These are phyloP conservation scores for Fusarium sp. DNA, from an alignment of 2,329 filamentous ascomycete genomes.

Conservation along the genomic window DNA sequence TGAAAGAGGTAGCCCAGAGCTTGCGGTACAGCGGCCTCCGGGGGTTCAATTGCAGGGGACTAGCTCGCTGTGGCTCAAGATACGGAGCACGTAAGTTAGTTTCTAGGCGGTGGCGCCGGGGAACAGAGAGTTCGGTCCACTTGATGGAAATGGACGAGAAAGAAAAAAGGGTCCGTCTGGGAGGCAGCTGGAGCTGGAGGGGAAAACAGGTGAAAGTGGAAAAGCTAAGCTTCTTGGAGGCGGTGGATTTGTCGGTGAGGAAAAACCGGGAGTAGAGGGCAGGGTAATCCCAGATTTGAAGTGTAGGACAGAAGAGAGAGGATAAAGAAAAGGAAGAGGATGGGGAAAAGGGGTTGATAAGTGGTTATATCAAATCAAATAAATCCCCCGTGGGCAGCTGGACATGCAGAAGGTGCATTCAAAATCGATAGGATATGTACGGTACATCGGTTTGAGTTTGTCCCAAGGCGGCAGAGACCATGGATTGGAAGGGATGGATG, in stretches of 20 bases:
- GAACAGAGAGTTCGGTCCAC: constrained; percentile 21
- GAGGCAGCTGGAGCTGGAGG: not conserved
- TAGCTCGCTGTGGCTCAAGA: constrained; percentile 22
- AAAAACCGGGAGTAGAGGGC: constrained; percentile 20
- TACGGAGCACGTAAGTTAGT: not conserved
- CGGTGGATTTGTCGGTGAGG: constrained; percentile 40
- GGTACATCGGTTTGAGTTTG: not conserved
- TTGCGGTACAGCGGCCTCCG: constrained; percentile 34
- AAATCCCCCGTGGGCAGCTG: constrained; percentile 8
- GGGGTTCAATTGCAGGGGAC: constrained; percentile 11
- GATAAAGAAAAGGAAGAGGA: not conserved
- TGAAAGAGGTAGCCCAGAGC: constrained; percentile 27
- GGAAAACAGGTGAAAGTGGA: constrained; percentile 2
- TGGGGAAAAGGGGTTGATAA: not conserved
- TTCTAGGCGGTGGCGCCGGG: constrained; percentile 33
- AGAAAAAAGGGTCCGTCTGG: constrained; percentile 15
- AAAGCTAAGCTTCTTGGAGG: constrained; percentile 12
- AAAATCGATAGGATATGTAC: not conserved
- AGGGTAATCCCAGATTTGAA: constrained; percentile 27
- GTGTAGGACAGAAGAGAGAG: not conserved
- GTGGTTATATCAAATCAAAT: not conserved
- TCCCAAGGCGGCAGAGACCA: constrained; percentile 21
- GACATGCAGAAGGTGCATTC: not conserved
- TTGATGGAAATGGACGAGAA: not conserved
- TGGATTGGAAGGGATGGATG: constrained; percentile 11